A percentile compares a stretch with the other conserved stretches of the same genome.
Conservation (phyloP, 192 early-diverging fungal species). For the Coemansia javaensis region DNA sequence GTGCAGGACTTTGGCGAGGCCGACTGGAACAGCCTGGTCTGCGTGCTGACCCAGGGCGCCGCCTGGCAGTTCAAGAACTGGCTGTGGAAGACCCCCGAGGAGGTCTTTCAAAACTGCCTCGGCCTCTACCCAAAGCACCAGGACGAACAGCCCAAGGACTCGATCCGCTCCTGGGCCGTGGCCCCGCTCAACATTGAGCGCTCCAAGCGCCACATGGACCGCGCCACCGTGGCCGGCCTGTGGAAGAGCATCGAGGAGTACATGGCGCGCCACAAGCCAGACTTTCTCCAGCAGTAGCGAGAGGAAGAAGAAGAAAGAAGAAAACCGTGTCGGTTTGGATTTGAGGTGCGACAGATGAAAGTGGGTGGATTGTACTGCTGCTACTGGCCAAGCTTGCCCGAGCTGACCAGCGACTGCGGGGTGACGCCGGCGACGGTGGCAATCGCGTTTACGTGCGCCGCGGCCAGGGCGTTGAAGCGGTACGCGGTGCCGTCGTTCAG, state of each 20-base stretch:
- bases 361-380: no score
- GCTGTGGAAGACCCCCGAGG: constrained; percentile 78
- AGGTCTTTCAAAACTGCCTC: constrained; percentile 73
- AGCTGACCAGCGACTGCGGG: constrained; percentile 15
- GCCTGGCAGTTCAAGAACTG: constrained; percentile 94
- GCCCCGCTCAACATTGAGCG: constrained; percentile 40
- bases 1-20: constrained; percentile 64
- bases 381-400: constrained; percentile 10
- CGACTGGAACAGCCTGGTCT: constrained; percentile 87
- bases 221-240: constrained; percentile 35
- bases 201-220: constrained; percentile 42
- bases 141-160: constrained; percentile 38
- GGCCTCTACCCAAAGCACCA: constrained; percentile 56
- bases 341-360: no score
- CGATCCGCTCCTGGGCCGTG: constrained; percentile 24
- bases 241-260: constrained; percentile 39
- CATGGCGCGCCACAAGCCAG: constrained; percentile 35
- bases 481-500: constrained; percentile 31
- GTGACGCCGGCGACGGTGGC: constrained; percentile 14
- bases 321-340: not conserved
- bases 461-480: constrained; percentile 31
- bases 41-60: constrained; percentile 86
- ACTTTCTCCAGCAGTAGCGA: constrained; percentile 8
- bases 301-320: not conserved
- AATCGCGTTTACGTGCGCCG: constrained; percentile 14